Evolutionary conservation across 495 filamentous ascomycete genomes (phyloP).

Genomic region (Terfezia boudieri): DNA sequence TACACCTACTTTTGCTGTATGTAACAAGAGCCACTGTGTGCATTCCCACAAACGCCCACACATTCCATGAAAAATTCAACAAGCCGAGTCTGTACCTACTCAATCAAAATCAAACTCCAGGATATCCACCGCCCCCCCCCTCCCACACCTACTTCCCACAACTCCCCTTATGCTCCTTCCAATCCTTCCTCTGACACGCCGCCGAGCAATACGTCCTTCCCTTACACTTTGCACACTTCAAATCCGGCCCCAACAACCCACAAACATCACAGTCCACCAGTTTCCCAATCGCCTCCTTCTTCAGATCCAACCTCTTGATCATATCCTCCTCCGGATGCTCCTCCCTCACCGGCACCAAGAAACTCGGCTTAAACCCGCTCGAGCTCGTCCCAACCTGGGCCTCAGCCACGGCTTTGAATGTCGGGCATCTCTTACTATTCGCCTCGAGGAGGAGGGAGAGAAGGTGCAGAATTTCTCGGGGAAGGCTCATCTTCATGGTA

Average conservation of each 20-base stretch:
- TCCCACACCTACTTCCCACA: neutral
- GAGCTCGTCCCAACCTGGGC: neutral
- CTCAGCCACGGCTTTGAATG: neutral
- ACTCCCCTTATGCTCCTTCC: slow-evolving; percentile 11
- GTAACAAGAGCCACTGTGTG: too few relatives aligned
- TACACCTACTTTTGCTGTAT: too few relatives aligned
- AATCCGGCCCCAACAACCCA: slow-evolving; percentile 1
- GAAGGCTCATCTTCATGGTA: neutral
- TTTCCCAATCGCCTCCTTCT: neutral
- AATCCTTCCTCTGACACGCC: slow-evolving; percentile 9
- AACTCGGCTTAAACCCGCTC: neutral
- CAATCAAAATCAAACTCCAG: too few relatives aligned
- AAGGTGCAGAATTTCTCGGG: neutral
- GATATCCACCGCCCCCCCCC: too few relatives aligned
- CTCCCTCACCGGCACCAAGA: neutral
- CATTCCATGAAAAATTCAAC: too few relatives aligned
- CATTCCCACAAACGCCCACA: too few relatives aligned
- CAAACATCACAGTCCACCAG: neutral
- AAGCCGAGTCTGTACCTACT: too few relatives aligned
- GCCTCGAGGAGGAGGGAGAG: neutral
- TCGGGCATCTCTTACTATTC: neutral
- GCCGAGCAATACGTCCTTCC: slow-evolving; percentile 7
- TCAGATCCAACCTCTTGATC: neutral
- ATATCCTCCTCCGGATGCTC: neutral
- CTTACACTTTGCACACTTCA: slow-evolving; percentile 7